These are phyloP conservation scores for Boletus pseudopeckii DNA, from an alignment of 768 basidiomycete genomes.

Conservation along the genomic window DNA sequence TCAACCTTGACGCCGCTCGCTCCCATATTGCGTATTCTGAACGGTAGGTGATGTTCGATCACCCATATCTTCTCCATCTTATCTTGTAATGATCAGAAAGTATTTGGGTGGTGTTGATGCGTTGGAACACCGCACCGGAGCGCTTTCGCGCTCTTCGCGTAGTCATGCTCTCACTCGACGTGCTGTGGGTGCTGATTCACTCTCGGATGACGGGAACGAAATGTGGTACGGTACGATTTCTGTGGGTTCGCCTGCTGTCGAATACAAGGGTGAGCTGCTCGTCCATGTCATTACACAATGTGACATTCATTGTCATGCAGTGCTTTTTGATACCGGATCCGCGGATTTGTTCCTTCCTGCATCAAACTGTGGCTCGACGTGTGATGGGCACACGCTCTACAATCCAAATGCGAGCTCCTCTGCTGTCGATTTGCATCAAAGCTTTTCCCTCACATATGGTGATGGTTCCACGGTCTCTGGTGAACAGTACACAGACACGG, in stretches of 20 bases:
- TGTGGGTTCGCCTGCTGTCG: slow-evolving; percentile 24
- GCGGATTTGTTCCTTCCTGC: slow-evolving; percentile 34
- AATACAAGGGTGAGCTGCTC: slow-evolving; percentile 15
- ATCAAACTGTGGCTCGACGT: slow-evolving; percentile 25
- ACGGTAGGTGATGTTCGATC: slow-evolving; percentile 5
- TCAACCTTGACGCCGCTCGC: slow-evolving; percentile 14
- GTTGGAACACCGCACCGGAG: slow-evolving; percentile 3
- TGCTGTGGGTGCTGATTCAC: slow-evolving; percentile 1
- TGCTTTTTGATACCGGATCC: slow-evolving; percentile 37
- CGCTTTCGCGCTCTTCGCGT: background rate
- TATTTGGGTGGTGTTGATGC: slow-evolving; percentile 13
- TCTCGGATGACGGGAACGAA: slow-evolving; percentile 13
- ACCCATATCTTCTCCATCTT: background rate
- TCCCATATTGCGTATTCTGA: slow-evolving; percentile 15
- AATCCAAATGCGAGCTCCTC: slow-evolving; percentile 33
- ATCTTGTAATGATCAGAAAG: slow-evolving; percentile 15
- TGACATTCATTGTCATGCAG: slow-evolving; percentile 2
- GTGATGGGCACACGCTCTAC: slow-evolving; percentile 36
- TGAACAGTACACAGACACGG: slow-evolving; percentile 37
- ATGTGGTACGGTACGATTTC: slow-evolving; percentile 26
- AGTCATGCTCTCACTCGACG: slow-evolving; percentile 1
- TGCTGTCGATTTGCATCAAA: slow-evolving; percentile 16
- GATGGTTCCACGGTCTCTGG: slow-evolving; percentile 43
- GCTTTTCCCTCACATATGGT: slow-evolving; percentile 39
- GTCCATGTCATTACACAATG: background rate